A percentile compares a stretch with the other conserved stretches of the same genome.
Conservation (phyloP, 805 yeast species). For the Komagataella phaffii region DNA sequence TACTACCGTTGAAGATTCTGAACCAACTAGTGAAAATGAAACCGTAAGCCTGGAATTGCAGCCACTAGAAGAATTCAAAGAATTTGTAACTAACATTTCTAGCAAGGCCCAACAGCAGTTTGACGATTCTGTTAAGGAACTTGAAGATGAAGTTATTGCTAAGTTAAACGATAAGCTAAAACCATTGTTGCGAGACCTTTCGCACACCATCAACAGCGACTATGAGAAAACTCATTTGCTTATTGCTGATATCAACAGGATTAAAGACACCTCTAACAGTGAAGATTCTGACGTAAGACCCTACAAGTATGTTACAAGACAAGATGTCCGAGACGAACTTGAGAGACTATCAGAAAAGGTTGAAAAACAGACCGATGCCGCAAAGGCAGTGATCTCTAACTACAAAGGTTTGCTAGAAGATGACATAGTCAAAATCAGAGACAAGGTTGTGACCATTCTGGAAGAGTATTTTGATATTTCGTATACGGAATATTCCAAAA, state of each 20-base stretch:
- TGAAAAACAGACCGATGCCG: conserved; percentile 15
- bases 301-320: conserved; percentile 26
- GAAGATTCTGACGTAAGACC: background rate
- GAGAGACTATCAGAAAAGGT: conserved; percentile 17
- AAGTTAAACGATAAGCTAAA: conserved; percentile 17
- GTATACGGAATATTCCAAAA: conserved; percentile 48
- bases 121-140: conserved; percentile 18
- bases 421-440: conserved; percentile 18
- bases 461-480: conserved; percentile 66
- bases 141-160: conserved; percentile 14
- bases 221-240: conserved; percentile 14
- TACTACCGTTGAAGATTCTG: background rate
- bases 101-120: conserved; percentile 24
- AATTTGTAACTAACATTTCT: conserved; percentile 21
- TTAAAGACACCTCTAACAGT: conserved; percentile 1
- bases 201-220: conserved; percentile 8
- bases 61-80: conserved; percentile 10
- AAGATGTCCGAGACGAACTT: conserved; percentile 30
- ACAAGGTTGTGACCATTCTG: conserved; percentile 44
- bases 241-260: conserved; percentile 13
- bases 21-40: background rate
- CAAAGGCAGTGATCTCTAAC: conserved; percentile 17
- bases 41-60: background rate
- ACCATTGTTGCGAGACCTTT: conserved; percentile 16
- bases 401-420: conserved; percentile 19